Evolutionary conservation across 2,329 filamentous ascomycete species (phyloP).

Genomic region (Coniochaeta sp.): DNA sequence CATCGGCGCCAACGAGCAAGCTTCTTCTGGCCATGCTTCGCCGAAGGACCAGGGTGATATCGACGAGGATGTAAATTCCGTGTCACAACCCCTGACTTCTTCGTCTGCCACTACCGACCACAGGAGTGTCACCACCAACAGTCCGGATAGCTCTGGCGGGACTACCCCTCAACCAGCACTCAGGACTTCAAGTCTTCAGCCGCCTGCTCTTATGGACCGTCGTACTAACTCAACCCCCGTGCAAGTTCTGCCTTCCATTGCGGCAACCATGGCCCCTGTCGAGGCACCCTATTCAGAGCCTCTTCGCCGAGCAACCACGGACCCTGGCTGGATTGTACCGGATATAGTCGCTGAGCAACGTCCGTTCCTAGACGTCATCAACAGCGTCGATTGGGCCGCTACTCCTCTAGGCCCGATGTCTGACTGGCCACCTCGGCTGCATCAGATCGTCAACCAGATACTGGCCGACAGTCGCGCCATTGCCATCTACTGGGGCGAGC

Average conservation of each 20-base stretch:
- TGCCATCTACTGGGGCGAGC: slow-evolving; percentile 54
- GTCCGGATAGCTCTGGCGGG: neutral
- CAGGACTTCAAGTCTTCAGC: neutral
- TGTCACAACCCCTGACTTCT: neutral
- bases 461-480: slow-evolving; percentile 36
- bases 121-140: neutral
- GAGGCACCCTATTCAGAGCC: slow-evolving; percentile 6
- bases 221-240: slow-evolving; percentile 9
- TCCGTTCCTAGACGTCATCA: slow-evolving; percentile 24
- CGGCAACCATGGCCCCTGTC: neutral
- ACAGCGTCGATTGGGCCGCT: slow-evolving; percentile 33
- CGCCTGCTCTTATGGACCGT: slow-evolving; percentile 3
- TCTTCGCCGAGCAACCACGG: slow-evolving; percentile 10
- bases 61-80: neutral
- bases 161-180: slow-evolving; percentile 3
- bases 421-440: slow-evolving; percentile 33
- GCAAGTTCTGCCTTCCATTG: neutral
- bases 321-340: slow-evolving; percentile 21
- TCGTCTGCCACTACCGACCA: neutral
- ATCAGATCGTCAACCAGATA: slow-evolving; percentile 31
- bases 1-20: slow-evolving; percentile 23
- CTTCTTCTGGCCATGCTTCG: slow-evolving; percentile 1
- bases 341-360: slow-evolving; percentile 15
- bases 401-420: slow-evolving; percentile 36
- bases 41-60: neutral